Percentiles rank a stretch among this genome's conserved stretches.
phyloP scores from a whole-genome alignment of 257 asterid genomes.

The Gardenia jasminoides region DNA sequence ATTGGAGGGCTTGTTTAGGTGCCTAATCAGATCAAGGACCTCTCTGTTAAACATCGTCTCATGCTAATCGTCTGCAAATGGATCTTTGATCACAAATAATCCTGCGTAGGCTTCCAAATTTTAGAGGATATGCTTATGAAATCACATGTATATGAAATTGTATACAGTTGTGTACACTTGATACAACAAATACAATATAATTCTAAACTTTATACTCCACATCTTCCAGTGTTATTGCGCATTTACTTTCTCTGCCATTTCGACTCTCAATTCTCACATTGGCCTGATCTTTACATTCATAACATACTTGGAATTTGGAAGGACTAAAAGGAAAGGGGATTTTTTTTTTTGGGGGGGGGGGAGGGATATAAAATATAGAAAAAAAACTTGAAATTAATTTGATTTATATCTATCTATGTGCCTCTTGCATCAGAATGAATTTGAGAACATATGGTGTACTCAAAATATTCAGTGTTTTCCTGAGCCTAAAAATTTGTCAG shows the following conservation, averaged over 20 bases:
- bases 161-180: constrained; percentile 4
- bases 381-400: no score
- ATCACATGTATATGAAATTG: constrained; percentile 6
- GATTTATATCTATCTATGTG: no score
- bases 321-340: no score
- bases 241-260: background rate
- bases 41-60: constrained; percentile 33
- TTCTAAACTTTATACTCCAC: background rate
- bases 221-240: background rate
- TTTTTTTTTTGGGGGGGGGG: no score
- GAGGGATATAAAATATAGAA: no score
- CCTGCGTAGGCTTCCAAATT: constrained; percentile 14
- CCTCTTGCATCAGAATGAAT: no score
- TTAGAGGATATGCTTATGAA: constrained; percentile 12
- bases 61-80: background rate
- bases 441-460: no score
- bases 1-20: constrained; percentile 31
- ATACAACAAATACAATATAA: background rate
- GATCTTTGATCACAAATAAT: constrained; percentile 3
- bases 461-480: no score
- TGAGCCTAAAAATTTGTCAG: no score
- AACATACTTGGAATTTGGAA: no score
- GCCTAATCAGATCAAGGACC: constrained; percentile 30
- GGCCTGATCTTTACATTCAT: background rate
- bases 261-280: background rate